Conservation (phyloP, 768 basidiomycete genomes). For the Xerocomellus amylosporus region DNA sequence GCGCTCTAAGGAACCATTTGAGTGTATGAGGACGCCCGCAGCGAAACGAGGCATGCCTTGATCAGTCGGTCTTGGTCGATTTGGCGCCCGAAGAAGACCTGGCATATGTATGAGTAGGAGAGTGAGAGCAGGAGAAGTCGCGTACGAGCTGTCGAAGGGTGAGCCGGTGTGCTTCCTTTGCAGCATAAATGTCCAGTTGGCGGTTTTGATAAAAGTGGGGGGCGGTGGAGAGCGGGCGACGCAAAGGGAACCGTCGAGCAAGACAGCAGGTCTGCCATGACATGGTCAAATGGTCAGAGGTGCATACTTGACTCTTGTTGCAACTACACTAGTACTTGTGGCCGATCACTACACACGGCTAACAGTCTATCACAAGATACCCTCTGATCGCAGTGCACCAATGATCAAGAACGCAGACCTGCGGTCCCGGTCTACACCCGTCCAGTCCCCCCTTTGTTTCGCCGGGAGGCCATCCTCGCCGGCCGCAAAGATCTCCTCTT, state of each 20-base stretch:
- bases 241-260: slow-evolving; percentile 2
- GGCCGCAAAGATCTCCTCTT: slow-evolving; percentile 59
- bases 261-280: slow-evolving; percentile 19
- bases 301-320: no score
- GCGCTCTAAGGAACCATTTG: slow-evolving; percentile 55
- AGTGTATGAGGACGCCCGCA: background rate
- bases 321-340: no score
- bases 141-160: slow-evolving; percentile 77
- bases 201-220: slow-evolving; percentile 79
- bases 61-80: slow-evolving; percentile 78
- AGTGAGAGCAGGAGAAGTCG: background rate
- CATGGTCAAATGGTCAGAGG: slow-evolving; percentile 20
- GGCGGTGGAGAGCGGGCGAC: slow-evolving; percentile 39
- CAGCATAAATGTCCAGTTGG: slow-evolving; percentile 78
- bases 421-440: slow-evolving; percentile 73
- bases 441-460: slow-evolving; percentile 64
- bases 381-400: slow-evolving; percentile 71
- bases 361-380: slow-evolving; percentile 44
- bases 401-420: slow-evolving; percentile 78
- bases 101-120: background rate
- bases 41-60: slow-evolving; percentile 45
- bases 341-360: no score
- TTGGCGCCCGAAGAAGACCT: slow-evolving; percentile 86
- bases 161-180: slow-evolving; percentile 65
- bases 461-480: slow-evolving; percentile 54